Base-by-base conservation (phyloP, 768 basidiomycete genomes). In the Phlebiopsis gigantea region DNA sequence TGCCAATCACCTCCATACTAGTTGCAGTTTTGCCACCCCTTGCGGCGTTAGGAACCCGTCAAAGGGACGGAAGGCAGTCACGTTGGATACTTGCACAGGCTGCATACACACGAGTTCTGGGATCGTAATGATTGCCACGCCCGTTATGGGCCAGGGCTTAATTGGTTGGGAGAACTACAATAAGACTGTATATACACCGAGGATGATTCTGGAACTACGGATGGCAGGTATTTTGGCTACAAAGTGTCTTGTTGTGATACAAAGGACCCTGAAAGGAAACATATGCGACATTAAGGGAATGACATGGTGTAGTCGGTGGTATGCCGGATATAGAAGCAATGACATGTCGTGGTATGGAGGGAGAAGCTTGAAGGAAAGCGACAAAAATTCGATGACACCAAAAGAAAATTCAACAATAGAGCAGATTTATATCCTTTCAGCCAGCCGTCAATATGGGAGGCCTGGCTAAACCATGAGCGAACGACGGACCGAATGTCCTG, bases 281-380 rank as follows among this genome's bases (percentile, higher is more conserved):
- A 31, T 46, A 51, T 34, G 24, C 28, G 29, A 46, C 34, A 46
- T 30, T 39, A 41, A 58, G 10, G 45, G 5, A 39, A 53, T 34
- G n/a, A 28, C 12, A 26, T 22, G 48, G 9, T 50, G 46, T 46
- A 51, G 42, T 43, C 28, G 42, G 30, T 43, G 46, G 56, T 17
- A 30, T 51, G 34, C 28, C 56, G 53, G 46, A 57, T 57, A 55
- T 57, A 54, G 51, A 12, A 48, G 51, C 57, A 58, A 29, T 34
- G 21, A 26, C 22, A 26, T 41, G 48, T 47, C 5, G 29, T 41
- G 24, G 45, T 55, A 50, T 42, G 21, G 19, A 25, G 19, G 41
- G 45, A 46, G 44, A 22, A 58, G 31, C 26, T 19, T 29, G 25
- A 31, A 24, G 12, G 24, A 42, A n/a, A 52, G 56, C 22, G 24